phyloP scores from a whole-genome alignment of 108 stramenopile species.

The Licmophora abbreviata region DNA sequence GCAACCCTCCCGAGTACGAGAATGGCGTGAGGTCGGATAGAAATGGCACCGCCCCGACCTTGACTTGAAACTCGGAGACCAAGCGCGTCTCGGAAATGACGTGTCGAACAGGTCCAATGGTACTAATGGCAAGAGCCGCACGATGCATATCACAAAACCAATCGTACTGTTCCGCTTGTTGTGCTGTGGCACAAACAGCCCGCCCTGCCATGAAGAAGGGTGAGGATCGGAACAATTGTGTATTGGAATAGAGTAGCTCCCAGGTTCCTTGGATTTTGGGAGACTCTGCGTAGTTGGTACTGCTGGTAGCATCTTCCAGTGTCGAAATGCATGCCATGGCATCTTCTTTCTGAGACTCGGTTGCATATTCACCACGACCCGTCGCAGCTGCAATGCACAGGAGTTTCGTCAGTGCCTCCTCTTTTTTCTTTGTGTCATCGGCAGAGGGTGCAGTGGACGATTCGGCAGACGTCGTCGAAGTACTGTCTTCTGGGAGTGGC shows the following conservation, averaged over 20 bases:
- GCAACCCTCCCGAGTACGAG: constrained; percentile 67
- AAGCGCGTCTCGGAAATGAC: constrained; percentile 39
- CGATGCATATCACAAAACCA: constrained; percentile 92
- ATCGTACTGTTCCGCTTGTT: constrained; percentile 59
- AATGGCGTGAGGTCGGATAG: constrained; percentile 49
- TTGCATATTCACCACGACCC: constrained; percentile 68
- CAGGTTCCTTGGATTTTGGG: constrained; percentile 56
- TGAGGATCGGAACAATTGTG: constrained; percentile 72
- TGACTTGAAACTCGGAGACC: constrained; percentile 78
- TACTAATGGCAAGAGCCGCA: constrained; percentile 62
- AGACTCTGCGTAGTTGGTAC: constrained; percentile 13
- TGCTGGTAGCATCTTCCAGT: constrained; percentile 38
- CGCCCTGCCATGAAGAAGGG: constrained; percentile 87
- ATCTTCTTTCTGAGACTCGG: constrained; percentile 28
- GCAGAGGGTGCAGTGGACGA: no score
- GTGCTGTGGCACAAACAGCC: constrained; percentile 59
- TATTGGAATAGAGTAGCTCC: constrained; percentile 68
- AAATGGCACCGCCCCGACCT: constrained; percentile 73
- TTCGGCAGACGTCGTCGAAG: no score
- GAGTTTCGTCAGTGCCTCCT: no score
- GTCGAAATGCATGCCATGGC: constrained; percentile 19
- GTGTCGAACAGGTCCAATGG: constrained; percentile 72
- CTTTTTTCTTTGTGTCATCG: no score
- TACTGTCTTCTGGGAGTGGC: no score
- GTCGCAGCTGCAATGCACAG: constrained; percentile 47